These are phyloP conservation scores for Tylopilus subfusipes DNA, from an alignment of 768 basidiomycete genomes.

Conservation along the genomic window DNA sequence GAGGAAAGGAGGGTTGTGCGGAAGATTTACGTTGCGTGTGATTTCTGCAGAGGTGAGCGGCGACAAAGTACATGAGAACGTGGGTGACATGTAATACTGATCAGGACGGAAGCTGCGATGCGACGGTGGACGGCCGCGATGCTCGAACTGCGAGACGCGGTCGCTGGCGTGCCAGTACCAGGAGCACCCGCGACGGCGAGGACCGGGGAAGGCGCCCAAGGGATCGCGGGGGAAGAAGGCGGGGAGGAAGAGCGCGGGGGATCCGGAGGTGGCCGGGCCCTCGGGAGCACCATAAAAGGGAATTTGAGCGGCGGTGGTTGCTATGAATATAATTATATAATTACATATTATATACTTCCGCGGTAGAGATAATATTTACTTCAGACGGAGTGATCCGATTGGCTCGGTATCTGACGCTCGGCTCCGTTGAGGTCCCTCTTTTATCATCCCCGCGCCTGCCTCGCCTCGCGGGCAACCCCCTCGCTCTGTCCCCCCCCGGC, in stretches of 20 bases:
- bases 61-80: not conserved
- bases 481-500: conserved; percentile 43
- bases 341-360: conserved; percentile 29
- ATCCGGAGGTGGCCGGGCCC: conserved; percentile 27
- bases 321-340: conserved; percentile 22
- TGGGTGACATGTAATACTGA: not conserved
- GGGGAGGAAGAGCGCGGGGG: conserved; percentile 24
- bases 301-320: conserved; percentile 12
- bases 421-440: conserved; percentile 40
- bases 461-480: conserved; percentile 57
- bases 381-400: conserved; percentile 50
- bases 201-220: conserved; percentile 72
- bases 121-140: conserved; percentile 61
- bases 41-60: conserved; percentile 70
- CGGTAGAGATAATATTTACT: conserved; percentile 19
- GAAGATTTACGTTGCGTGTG: conserved; percentile 55
- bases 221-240: conserved; percentile 48
- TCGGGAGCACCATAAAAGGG: conserved; percentile 25
- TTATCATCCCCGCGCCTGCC: conserved; percentile 67
- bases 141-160: conserved; percentile 59
- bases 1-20: conserved; percentile 25
- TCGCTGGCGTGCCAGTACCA: conserved; percentile 53
- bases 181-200: conserved; percentile 52
- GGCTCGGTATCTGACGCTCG: conserved; percentile 55
- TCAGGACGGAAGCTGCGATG: conserved; percentile 74